Percentiles rank a stretch among this genome's conserved stretches.
Conservation (phyloP, 306 rosid species). For the Dalbergia oliveri region DNA sequence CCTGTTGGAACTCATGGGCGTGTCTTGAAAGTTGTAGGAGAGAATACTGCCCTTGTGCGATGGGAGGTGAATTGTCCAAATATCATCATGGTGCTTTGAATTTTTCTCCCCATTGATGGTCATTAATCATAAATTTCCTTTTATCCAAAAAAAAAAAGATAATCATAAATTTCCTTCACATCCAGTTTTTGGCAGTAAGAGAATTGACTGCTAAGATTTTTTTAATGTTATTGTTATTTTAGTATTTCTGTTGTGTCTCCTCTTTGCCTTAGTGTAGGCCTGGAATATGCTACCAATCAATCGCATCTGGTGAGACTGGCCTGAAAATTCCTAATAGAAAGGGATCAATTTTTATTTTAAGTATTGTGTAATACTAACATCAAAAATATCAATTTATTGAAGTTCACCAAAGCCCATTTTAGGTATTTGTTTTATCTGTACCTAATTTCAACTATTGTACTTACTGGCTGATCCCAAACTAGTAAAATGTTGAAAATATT, state of each 20-base stretch:
- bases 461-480: slow-evolving; percentile 24
- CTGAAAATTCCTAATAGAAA: slow-evolving; percentile 28
- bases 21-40: slow-evolving; percentile 71
- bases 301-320: slow-evolving; percentile 23
- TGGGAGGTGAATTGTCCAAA: slow-evolving; percentile 80
- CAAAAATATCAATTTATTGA: background rate
- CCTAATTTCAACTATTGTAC: slow-evolving; percentile 18
- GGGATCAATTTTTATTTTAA: slow-evolving; percentile 6
- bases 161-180: background rate
- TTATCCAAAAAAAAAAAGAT: too few relatives aligned
- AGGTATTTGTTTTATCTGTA: slow-evolving; percentile 12
- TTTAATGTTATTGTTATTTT: slow-evolving; percentile 23
- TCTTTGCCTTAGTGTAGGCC: slow-evolving; percentile 20
- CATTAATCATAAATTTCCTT: background rate
- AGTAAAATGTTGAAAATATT: slow-evolving; percentile 14
- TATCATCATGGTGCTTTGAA: slow-evolving; percentile 22
- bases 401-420: slow-evolving; percentile 2
- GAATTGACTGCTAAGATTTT: slow-evolving; percentile 14
- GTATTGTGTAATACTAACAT: background rate
- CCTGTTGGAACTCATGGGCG: slow-evolving; percentile 82
- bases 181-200: slow-evolving; percentile 3
- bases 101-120: slow-evolving; percentile 9
- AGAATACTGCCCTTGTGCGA: slow-evolving; percentile 83
- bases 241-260: slow-evolving; percentile 34
- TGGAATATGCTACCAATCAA: slow-evolving; percentile 14